phyloP scores from a whole-genome alignment of 768 basidiomycete species.

The Paxillus rubicundulus region DNA sequence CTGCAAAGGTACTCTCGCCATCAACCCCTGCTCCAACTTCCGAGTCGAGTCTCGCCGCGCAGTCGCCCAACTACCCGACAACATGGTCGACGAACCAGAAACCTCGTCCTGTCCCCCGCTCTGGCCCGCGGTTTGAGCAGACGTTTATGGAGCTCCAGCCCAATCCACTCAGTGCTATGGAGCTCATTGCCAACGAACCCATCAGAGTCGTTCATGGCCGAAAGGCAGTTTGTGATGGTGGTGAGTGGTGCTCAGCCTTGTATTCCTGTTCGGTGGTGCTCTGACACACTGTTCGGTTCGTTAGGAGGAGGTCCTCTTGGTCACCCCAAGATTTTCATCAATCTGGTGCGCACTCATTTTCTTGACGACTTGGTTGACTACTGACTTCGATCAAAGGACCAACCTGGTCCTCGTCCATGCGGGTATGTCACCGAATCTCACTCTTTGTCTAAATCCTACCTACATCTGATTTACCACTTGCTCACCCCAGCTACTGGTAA shows the following conservation, averaged over 20 bases:
- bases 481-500: conserved; percentile 46
- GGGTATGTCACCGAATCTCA: conserved; percentile 58
- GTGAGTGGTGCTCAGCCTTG: conserved; percentile 47
- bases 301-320: conserved; percentile 92
- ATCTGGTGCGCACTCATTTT: conserved; percentile 60
- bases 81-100: conserved; percentile 88
- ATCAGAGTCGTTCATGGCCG: conserved; percentile 77
- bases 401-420: conserved; percentile 82
- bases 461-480: conserved; percentile 1
- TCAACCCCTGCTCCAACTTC: conserved; percentile 9
- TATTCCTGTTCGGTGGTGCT: conserved; percentile 2
- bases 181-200: conserved; percentile 82
- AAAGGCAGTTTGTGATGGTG: conserved; percentile 92
- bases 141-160: conserved; percentile 86
- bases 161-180: conserved; percentile 86
- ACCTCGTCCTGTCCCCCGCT: conserved; percentile 55
- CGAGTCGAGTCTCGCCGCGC: conserved; percentile 43
- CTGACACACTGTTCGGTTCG: conserved; percentile 9
- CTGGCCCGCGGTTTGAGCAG: conserved; percentile 90
- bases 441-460: conserved; percentile 2
- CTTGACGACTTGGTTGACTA: not conserved
- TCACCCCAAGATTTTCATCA: conserved; percentile 96
- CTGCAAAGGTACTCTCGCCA: conserved; percentile 10
- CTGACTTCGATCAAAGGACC: conserved; percentile 54
- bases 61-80: conserved; percentile 78